These are phyloP conservation scores for Thielaviopsis cerberus DNA, from an alignment of 2,329 filamentous ascomycete species.

Conservation along the genomic window DNA sequence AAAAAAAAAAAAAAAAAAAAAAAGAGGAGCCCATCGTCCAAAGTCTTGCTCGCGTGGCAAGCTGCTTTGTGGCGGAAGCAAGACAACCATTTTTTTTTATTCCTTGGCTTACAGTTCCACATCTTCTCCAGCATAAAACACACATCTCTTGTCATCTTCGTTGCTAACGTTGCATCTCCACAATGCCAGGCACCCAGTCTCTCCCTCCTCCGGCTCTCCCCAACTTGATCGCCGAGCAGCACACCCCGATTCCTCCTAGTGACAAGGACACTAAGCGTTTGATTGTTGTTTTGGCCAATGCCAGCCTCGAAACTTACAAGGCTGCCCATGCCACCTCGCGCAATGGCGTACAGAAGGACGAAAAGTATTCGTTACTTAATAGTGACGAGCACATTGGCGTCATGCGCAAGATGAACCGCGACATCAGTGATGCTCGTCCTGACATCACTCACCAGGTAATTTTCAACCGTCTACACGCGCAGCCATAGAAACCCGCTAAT, in stretches of 20 bases:
- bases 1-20: neutral
- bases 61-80: neutral
- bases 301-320: constrained; percentile 93
- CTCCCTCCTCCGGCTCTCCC: constrained; percentile 81
- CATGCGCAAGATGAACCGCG: constrained; percentile 98
- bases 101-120: neutral
- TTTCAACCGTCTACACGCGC: neutral
- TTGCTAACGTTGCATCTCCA: constrained; percentile 13
- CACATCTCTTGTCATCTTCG: neutral
- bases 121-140: neutral
- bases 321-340: constrained; percentile 55
- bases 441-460: constrained; percentile 97
- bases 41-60: too few species aligned
- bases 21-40: neutral
- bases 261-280: constrained; percentile 85
- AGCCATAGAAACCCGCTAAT: neutral
- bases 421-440: constrained; percentile 91
- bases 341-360: constrained; percentile 52
- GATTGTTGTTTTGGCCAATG: constrained; percentile 92
- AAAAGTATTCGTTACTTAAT: constrained; percentile 95
- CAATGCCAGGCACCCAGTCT: constrained; percentile 62
- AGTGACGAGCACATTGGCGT: constrained; percentile 98
- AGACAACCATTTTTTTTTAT: neutral
- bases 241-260: constrained; percentile 59
- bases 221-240: constrained; percentile 83